Evolutionary conservation across 345 rosid species (phyloP).

Genomic region (Eucalyptus decipiens): DNA sequence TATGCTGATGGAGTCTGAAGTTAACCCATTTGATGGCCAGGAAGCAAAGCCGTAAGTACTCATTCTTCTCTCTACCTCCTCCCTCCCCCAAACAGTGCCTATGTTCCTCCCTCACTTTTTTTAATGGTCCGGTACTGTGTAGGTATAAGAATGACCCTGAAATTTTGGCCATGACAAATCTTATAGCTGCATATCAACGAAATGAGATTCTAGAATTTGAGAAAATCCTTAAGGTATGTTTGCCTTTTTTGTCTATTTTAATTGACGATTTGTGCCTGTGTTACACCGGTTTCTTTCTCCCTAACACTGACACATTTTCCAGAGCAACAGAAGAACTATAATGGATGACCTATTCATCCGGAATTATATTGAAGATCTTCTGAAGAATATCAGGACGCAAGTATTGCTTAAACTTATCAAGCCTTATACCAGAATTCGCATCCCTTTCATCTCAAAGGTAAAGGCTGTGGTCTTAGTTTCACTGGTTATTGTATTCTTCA

Average conservation of each 20-base stretch:
- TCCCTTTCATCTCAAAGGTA: conserved; percentile 88
- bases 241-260: background rate
- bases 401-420: conserved; percentile 96
- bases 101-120: background rate
- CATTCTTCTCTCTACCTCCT: background rate
- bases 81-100: background rate
- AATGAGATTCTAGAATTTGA: conserved; percentile 96
- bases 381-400: conserved; percentile 97
- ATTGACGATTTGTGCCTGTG: background rate
- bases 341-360: conserved; percentile 98
- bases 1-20: conserved; percentile 99
- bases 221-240: conserved; percentile 82
- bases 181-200: conserved; percentile 95
- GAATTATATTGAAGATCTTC: conserved; percentile 92
- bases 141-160: conserved; percentile 99
- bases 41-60: conserved; percentile 96
- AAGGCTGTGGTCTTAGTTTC: background rate
- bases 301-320: background rate
- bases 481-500: background rate
- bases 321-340: conserved; percentile 91
- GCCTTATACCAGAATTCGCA: conserved; percentile 87
- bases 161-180: conserved; percentile 97
- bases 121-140: background rate
- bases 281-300: background rate
- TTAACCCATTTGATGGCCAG: conserved; percentile 98